Conservation (phyloP, 768 basidiomycete species). For the Amanita pseudoporphyria region DNA sequence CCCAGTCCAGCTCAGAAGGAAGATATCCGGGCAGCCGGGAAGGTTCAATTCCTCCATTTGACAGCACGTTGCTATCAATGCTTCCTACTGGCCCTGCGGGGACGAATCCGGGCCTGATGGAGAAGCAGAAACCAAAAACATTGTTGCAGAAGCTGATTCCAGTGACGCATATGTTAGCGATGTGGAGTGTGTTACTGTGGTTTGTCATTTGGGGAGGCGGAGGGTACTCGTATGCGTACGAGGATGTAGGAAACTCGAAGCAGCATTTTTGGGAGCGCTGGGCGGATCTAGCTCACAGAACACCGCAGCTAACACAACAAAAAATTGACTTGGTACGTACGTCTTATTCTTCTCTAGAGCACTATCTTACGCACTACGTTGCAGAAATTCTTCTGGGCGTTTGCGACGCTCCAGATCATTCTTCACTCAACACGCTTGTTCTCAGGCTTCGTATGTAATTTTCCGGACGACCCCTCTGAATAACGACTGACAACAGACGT, state of each 20-base stretch:
- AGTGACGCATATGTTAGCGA: slow-evolving; percentile 50
- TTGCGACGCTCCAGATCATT: slow-evolving; percentile 60
- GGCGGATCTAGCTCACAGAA: slow-evolving; percentile 41
- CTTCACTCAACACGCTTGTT: slow-evolving; percentile 69
- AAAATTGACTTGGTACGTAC: background rate
- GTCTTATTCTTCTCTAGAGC: slow-evolving; percentile 1
- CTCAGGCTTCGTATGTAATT: slow-evolving; percentile 49
- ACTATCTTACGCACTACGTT: background rate
- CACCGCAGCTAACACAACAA: slow-evolving; percentile 1
- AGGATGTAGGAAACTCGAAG: slow-evolving; percentile 17
- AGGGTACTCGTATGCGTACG: slow-evolving; percentile 33
- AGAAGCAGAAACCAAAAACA: slow-evolving; percentile 16
- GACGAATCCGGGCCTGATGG: background rate
- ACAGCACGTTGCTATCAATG: slow-evolving; percentile 40
- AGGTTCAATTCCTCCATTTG: slow-evolving; percentile 18
- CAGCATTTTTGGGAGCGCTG: slow-evolving; percentile 46
- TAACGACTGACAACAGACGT: background rate
- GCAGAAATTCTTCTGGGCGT: slow-evolving; percentile 80
- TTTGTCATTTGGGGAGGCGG: slow-evolving; percentile 61
- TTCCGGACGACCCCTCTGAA: background rate
- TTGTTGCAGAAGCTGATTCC: slow-evolving; percentile 53
- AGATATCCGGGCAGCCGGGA: background rate
- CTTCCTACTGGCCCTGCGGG: slow-evolving; percentile 18
- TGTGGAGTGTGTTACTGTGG: slow-evolving; percentile 57
- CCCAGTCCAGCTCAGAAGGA: background rate